Base-by-base conservation (phyloP, 345 rosid genomes). In the Salix dunnii region DNA sequence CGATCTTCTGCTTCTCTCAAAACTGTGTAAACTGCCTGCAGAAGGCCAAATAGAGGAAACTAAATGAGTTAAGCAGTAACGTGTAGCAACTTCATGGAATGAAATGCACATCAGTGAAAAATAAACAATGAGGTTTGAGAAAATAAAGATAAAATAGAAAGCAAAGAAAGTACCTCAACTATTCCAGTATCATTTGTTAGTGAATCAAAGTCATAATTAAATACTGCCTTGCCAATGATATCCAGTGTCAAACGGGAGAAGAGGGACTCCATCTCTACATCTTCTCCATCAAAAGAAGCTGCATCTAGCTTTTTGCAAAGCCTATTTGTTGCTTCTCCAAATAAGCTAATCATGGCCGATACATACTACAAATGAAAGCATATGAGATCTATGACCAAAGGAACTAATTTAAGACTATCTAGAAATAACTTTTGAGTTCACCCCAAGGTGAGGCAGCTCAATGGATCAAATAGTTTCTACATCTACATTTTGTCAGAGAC, bases 1-100 rank as follows among this genome's bases (percentile, higher is more conserved):
- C 99, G 86, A 70, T 95, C 97, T 82, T 95, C 99, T 71, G 99
- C 99, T 83, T 95, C 99, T 77, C 97, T 86, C 76, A 95, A 71
- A 77, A 93, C 93, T 21, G 94, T 89, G 81, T 95, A 95, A 60
- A 95, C 97, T 76, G 99, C 99, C 99, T 95, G 78, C 61, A 71
- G 62, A 17, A 82, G 69, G 40, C 82, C 60, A 68, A 82, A 70
- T 66, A 84, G 63, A 36, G 33, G 77, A 58, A 76, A 71, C 74
- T 21, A 17, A 70, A 55, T 30, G 35, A 35, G 35, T 66, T 36
- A 78, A 73, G 10, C 76, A 27, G n/a, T 28, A 68, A 28, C 17
- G 5, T 9, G 12, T 71, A 28, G 73, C 72, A 75, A 28, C 25
- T n/a, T 31, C 31, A 61, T 43, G 28, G 23, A 43, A 62, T 14